Percentiles rank a stretch among this genome's conserved stretches.
Evolutionary conservation across 305 asterid genomes (phyloP).

Genomic region (Solanum hybrid): DNA sequence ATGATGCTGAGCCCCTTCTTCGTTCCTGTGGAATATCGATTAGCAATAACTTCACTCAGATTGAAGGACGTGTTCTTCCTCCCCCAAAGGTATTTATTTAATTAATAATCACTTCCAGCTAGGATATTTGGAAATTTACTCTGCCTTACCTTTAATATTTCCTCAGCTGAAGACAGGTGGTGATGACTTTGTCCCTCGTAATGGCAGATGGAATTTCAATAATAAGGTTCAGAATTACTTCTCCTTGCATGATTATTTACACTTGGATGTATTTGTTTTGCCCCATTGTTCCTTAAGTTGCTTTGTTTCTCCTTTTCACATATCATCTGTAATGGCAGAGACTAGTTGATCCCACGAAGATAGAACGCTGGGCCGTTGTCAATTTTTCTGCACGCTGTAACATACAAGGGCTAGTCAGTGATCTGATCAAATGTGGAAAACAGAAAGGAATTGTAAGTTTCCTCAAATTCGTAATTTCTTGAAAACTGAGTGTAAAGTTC

Average conservation of each 20-base stretch:
- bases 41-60: slow-evolving; percentile 27
- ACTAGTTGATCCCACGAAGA: slow-evolving; percentile 39
- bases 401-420: slow-evolving; percentile 23
- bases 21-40: slow-evolving; percentile 41
- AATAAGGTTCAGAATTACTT: slow-evolving; percentile 32
- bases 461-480: background rate
- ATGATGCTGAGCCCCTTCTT: slow-evolving; percentile 37
- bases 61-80: slow-evolving; percentile 44
- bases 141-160: background rate
- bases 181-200: slow-evolving; percentile 42
- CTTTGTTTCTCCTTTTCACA: background rate
- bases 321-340: slow-evolving; percentile 23
- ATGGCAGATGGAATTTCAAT: slow-evolving; percentile 56
- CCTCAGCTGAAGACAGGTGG: slow-evolving; percentile 50
- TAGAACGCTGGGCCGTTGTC: slow-evolving; percentile 55
- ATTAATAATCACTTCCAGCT: background rate
- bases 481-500: background rate
- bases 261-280: background rate
- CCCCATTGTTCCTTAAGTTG: background rate
- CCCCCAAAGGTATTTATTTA: slow-evolving; percentile 37
- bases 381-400: slow-evolving; percentile 60
- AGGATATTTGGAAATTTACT: background rate
- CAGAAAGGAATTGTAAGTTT: slow-evolving; percentile 57
- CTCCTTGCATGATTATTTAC: background rate
- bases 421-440: slow-evolving; percentile 39